Percentiles rank a stretch among this genome's conserved stretches.
phyloP scores from a whole-genome alignment of 1,139 yeast species.

The Suhomyces atakaporum region DNA sequence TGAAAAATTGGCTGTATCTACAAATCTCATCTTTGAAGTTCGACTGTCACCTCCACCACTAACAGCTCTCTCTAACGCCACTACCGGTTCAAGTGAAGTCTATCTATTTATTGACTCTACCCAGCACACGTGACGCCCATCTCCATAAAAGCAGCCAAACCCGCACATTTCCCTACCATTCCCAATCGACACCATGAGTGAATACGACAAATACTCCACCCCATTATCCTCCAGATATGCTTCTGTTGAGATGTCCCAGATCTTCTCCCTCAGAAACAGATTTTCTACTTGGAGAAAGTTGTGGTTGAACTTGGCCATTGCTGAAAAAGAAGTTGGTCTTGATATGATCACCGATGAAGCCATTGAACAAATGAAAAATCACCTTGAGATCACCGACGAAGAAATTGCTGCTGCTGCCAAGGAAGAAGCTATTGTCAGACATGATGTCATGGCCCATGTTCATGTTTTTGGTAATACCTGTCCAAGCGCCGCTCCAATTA shows the following conservation, averaged over 20 bases:
- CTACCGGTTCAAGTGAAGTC: too few relatives aligned
- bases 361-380: slow-evolving; percentile 75
- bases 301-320: slow-evolving; percentile 94
- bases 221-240: slow-evolving; percentile 97
- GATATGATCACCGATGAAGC: slow-evolving; percentile 87
- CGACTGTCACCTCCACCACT: too few relatives aligned
- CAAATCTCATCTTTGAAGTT: too few relatives aligned
- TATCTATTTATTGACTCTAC: background rate
- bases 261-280: slow-evolving; percentile 91
- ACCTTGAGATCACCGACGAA: slow-evolving; percentile 84
- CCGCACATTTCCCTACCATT: background rate
- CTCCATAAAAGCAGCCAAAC: slow-evolving; percentile 2
- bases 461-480: slow-evolving; percentile 91
- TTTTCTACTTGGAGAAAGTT: slow-evolving; percentile 98
- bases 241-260: slow-evolving; percentile 91
- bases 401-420: slow-evolving; percentile 85
- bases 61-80: too few relatives aligned
- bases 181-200: slow-evolving; percentile 22
- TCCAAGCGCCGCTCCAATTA: slow-evolving; percentile 97
- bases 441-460: slow-evolving; percentile 99
- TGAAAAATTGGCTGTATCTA: background rate
- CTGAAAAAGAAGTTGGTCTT: slow-evolving; percentile 90
- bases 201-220: slow-evolving; percentile 75
- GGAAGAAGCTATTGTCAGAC: slow-evolving; percentile 98
- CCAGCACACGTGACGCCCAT: slow-evolving; percentile 1